These are phyloP conservation scores for Eucalyptus curtisii DNA, from an alignment of 345 rosid species.

Conservation along the genomic window DNA sequence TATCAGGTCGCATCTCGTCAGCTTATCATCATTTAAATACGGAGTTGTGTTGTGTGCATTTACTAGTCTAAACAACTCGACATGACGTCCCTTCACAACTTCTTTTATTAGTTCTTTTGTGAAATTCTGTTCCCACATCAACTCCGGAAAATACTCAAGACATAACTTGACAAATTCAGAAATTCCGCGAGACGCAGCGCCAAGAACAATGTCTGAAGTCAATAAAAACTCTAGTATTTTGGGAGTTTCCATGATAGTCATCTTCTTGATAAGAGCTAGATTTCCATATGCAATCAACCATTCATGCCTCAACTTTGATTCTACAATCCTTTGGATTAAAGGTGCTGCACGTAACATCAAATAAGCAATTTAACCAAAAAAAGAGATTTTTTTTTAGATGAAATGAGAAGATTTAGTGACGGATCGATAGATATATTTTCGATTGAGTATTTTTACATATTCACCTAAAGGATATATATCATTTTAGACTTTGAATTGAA, in stretches of 20 bases:
- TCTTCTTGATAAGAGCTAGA: no score
- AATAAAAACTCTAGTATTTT: no score
- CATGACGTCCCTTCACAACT: background rate
- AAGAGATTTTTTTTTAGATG: accelerated
- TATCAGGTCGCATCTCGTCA: background rate
- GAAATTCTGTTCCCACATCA: background rate
- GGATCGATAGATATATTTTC: accelerated
- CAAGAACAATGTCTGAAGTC: background rate
- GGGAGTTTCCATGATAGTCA: accelerated
- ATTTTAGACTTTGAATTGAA: no score
- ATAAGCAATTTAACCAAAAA: background rate
- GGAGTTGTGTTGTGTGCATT: accelerated
- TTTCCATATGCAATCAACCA: no score
- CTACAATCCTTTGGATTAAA: accelerated
- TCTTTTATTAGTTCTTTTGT: background rate
- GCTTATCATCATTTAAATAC: background rate
- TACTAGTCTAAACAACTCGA: background rate
- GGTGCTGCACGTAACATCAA: background rate
- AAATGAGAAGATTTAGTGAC: accelerated
- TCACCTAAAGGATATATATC: background rate
- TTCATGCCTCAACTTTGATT: background rate
- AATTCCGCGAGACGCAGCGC: background rate
- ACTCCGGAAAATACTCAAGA: background rate
- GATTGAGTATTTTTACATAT: background rate
- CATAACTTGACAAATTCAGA: background rate